Conservation (phyloP, 768 basidiomycete genomes). For the Russula sp. region DNA sequence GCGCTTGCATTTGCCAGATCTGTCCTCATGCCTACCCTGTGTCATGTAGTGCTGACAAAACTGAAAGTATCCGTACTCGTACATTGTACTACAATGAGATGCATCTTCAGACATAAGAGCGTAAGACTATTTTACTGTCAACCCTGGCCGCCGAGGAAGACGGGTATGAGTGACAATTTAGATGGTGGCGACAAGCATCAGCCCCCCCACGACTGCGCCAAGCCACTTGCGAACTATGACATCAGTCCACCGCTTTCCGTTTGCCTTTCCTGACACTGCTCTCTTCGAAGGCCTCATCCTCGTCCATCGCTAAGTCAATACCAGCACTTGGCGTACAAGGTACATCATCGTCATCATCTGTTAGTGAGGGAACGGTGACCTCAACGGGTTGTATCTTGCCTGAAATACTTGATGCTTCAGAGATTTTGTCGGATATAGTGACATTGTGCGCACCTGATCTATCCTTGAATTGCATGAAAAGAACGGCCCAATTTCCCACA, state of each 20-base stretch:
- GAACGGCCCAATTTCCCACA: conserved; percentile 56
- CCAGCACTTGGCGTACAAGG: conserved; percentile 14
- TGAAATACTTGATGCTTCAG: conserved; percentile 1
- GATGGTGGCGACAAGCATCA: not conserved
- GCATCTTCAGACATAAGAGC: not conserved
- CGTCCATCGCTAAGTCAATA: conserved; percentile 10
- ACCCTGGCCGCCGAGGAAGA: not conserved
- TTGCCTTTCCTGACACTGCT: conserved; percentile 51
- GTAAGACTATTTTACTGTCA: not conserved
- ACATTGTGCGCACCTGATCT: conserved; percentile 45
- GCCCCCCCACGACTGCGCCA: not conserved
- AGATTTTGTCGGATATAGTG: not conserved
- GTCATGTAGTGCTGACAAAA: not conserved
- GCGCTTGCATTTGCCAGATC: not conserved
- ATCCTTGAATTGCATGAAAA: conserved; percentile 66
- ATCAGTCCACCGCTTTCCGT: conserved; percentile 44
- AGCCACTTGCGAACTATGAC: not conserved
- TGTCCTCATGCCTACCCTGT: not conserved
- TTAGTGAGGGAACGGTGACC: conserved; percentile 49
- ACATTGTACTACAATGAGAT: not conserved
- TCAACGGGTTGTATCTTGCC: conserved; percentile 57
- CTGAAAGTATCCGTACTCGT: not conserved
- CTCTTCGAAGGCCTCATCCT: conserved; percentile 32
- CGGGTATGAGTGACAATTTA: not conserved
- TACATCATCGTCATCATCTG: conserved; percentile 56